Evolutionary conservation across 441 rosid species (phyloP).

Genomic region (Bruguiera hainesii): DNA sequence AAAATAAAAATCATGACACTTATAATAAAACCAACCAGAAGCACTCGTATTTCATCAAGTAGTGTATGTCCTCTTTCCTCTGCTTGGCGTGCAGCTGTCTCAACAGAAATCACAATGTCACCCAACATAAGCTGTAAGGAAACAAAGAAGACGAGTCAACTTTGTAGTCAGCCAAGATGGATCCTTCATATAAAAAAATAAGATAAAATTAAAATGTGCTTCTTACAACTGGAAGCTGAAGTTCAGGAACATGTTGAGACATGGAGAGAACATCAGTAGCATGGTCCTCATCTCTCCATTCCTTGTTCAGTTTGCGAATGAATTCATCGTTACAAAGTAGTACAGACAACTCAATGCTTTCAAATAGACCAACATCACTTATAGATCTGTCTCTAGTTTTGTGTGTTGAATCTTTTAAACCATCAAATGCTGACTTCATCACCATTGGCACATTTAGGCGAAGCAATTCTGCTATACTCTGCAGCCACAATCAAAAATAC

Average conservation of each 20-base stretch:
- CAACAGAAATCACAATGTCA: constrained; percentile 86
- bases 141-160: constrained; percentile 7
- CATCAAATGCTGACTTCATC: constrained; percentile 69
- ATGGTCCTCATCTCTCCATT: constrained; percentile 94
- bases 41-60: constrained; percentile 86
- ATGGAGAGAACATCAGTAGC: constrained; percentile 95
- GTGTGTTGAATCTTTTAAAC: constrained; percentile 51
- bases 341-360: constrained; percentile 69
- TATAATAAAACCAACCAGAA: constrained; percentile 53
- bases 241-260: constrained; percentile 74
- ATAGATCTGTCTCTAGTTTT: constrained; percentile 71
- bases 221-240: constrained; percentile 79
- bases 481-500: constrained; percentile 5
- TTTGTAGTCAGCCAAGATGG: constrained; percentile 7
- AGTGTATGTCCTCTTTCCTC: constrained; percentile 85
- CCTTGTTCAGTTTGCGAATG: constrained; percentile 73
- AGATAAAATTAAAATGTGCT: neutral
- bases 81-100: constrained; percentile 88
- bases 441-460: constrained; percentile 81
- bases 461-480: constrained; percentile 87
- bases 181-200: constrained; percentile 1
- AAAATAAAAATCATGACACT: neutral
- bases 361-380: constrained; percentile 61
- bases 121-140: constrained; percentile 84
- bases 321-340: constrained; percentile 85